Base-by-base conservation (phyloP, 2,329 filamentous ascomycete genomes). In the Chaetomiaceae sp. region DNA sequence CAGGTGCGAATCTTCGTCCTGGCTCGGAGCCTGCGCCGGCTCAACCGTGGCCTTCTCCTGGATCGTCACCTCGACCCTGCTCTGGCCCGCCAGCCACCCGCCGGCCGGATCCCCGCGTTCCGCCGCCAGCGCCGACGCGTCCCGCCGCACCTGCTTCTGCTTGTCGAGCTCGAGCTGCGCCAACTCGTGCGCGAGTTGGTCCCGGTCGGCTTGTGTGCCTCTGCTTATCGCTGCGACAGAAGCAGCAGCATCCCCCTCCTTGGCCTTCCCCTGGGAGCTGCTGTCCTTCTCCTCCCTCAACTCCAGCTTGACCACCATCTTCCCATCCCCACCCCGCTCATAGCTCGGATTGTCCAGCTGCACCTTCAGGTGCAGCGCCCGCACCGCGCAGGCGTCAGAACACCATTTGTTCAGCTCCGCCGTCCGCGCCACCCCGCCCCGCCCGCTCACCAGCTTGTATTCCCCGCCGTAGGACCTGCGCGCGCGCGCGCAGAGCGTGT, bases 401-500 rank as follows among this genome's bases (percentile, higher is more conserved):
- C 93, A 98, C 88, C 89, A 98, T 66, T 83, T 85, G 67, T 93
- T 87, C 14, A 90, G 66, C 59, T 88, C 81, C 54, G 81, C 79
- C 43, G 76, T 79, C 49, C 79, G 76, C 20, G 94, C 81, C 38
- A 95, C 84, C 52, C 74, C 75, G 75, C 11, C 65, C 69, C 64
- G 63, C 70, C 51, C 60, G 68, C 48, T 69, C 66, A 68, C 6
- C 24, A 93, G 73, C 60, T 86, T 84, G 69, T 82, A 90, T 53
- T 80, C 78, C 14, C 80, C 82, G 1, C 74, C 76, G 10, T 71
- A 49, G 4, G 44, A 72, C 26, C 75, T 71, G 32, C 81, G 81
- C n/a, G 49, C 37, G 3, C 48, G 44, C 14, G 47, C 37, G 64
- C 93, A 98, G 22, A 97, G 74, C 0, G 78, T 73, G 63, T 96